Evolutionary conservation across 352 stramenopile species (phyloP).

Genomic region (Phytophthora vignae): DNA sequence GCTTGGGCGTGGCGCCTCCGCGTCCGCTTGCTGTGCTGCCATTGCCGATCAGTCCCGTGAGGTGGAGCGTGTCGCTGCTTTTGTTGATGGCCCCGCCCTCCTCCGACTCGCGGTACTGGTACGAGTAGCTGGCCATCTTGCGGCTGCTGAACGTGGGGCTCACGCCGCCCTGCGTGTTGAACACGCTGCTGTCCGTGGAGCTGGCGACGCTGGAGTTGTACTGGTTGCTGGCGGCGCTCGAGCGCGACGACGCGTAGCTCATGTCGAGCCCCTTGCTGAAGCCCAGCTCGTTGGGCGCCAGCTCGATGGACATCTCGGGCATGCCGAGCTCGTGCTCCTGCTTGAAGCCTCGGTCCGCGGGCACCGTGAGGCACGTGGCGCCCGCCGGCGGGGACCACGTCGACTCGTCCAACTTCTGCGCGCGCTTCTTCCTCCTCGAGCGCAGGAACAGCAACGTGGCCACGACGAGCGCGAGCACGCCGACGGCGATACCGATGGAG

Average conservation of each 20-base stretch:
- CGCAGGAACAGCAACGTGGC: constrained; percentile 34
- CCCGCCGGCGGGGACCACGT: constrained; percentile 12
- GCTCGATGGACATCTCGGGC: constrained; percentile 54
- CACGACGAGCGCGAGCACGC: constrained; percentile 40
- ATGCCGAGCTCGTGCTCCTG: constrained; percentile 42
- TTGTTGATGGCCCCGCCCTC: constrained; percentile 17
- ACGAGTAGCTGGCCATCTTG: constrained; percentile 45
- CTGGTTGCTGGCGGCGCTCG: constrained; percentile 33
- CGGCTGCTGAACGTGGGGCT: constrained; percentile 42
- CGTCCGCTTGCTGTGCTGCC: constrained; percentile 23
- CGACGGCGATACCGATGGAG: constrained; percentile 39
- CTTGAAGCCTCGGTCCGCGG: constrained; percentile 38
- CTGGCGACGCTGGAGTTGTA: constrained; percentile 31
- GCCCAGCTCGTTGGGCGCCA: constrained; percentile 39
- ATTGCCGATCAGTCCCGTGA: constrained; percentile 38
- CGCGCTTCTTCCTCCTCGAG: constrained; percentile 18
- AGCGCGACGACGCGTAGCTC: constrained; percentile 44
- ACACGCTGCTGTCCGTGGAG: constrained; percentile 43
- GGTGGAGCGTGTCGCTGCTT: constrained; percentile 35
- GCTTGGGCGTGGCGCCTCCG: constrained; percentile 15
- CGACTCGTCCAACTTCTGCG: constrained; percentile 14
- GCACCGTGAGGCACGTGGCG: constrained; percentile 25
- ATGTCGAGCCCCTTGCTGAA: constrained; percentile 39
- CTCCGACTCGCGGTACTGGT: constrained; percentile 45
- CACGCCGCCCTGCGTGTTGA: constrained; percentile 49